Evolutionary conservation across 2,329 filamentous ascomycete species (phyloP).

Genomic region (Fusarium annulatum): DNA sequence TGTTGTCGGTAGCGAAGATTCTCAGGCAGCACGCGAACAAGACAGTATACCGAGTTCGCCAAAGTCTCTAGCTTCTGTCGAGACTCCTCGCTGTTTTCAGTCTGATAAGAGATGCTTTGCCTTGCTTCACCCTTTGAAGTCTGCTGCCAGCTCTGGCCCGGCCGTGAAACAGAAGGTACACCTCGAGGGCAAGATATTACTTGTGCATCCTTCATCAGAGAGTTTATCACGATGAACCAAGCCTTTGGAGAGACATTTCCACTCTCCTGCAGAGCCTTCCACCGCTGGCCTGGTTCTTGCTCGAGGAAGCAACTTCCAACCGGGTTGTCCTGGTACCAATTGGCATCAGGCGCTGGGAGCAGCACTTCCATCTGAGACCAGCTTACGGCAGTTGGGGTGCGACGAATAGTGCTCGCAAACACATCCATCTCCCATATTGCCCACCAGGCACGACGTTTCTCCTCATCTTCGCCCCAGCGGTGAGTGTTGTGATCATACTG

Average conservation of each 20-base stretch:
- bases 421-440: background rate
- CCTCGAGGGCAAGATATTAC: background rate
- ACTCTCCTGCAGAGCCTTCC: background rate
- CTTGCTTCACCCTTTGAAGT: rapidly evolving
- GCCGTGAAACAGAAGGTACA: background rate
- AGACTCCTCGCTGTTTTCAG: background rate
- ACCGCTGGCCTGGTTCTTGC: background rate
- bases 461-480: background rate
- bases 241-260: background rate
- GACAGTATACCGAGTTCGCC: background rate
- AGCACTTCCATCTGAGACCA: background rate
- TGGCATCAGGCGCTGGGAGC: background rate
- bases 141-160: background rate
- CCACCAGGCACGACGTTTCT: background rate
- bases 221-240: background rate
- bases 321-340: background rate
- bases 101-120: background rate
- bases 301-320: background rate
- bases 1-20: background rate
- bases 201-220: background rate
- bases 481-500: background rate
- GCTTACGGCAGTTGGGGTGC: background rate
- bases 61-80: background rate
- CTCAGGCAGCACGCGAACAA: background rate
- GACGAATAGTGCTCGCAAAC: background rate